Evolutionary conservation across 2,329 filamentous ascomycete genomes (phyloP).

Genomic region (Mycocentrospora acerina): DNA sequence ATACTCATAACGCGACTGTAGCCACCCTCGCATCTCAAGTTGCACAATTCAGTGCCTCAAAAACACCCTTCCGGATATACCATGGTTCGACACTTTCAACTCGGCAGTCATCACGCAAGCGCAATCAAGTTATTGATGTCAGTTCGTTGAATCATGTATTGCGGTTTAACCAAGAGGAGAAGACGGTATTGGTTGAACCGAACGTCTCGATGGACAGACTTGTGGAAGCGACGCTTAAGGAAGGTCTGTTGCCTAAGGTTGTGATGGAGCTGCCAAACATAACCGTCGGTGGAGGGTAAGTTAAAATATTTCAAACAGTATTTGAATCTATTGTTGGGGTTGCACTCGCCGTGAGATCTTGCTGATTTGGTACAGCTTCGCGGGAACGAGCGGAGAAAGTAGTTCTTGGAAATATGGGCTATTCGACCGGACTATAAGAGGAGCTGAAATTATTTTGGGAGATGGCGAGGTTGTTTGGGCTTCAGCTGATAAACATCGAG

Average conservation of each 20-base stretch:
- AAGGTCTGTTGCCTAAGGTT: conserved; percentile 62
- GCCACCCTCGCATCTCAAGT: conserved; percentile 38
- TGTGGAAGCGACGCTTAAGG: conserved; percentile 57
- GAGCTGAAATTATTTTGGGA: conserved; percentile 64
- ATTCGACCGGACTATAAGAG: conserved; percentile 64
- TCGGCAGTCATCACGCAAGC: conserved; percentile 44
- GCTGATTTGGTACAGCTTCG: conserved; percentile 44
- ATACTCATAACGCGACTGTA: conserved; percentile 28
- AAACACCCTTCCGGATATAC: conserved; percentile 56
- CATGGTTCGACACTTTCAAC: conserved; percentile 61
- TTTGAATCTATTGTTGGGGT: too few relatives aligned
- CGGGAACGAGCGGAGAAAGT: conserved; percentile 67
- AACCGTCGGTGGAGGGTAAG: conserved; percentile 62
- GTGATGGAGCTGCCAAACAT: conserved; percentile 74
- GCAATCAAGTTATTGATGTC: conserved; percentile 51
- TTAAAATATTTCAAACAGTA: neutral
- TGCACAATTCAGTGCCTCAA: conserved; percentile 47
- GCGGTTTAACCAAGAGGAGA: conserved; percentile 43
- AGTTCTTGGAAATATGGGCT: conserved; percentile 66
- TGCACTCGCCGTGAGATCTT: too few relatives aligned
- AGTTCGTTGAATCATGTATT: conserved; percentile 52
- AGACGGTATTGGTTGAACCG: conserved; percentile 61
- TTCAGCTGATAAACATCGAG: conserved; percentile 47
- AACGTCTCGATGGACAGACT: conserved; percentile 70
- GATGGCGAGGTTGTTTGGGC: conserved; percentile 58